These are phyloP conservation scores for Ottelia alismoides DNA, from an alignment of 106 monocot species.

Conservation along the genomic window DNA sequence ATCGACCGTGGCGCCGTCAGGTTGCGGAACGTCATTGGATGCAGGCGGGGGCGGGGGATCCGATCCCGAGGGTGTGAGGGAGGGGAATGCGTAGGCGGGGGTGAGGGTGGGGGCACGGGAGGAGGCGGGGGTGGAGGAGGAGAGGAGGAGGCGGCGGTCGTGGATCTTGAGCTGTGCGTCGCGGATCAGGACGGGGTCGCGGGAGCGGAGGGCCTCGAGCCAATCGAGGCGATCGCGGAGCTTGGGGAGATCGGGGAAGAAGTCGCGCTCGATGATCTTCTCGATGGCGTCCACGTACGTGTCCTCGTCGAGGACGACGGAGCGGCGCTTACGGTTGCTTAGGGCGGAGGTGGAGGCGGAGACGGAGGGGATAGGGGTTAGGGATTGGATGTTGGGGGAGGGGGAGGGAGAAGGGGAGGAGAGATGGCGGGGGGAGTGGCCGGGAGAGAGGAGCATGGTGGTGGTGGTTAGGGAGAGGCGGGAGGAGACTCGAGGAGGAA, in stretches of 20 bases:
- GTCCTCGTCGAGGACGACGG: constrained; percentile 58
- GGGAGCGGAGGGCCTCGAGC: constrained; percentile 76
- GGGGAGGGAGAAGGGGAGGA: not conserved
- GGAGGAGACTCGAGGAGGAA: too few relatives aligned
- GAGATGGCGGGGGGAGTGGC: constrained; percentile 8
- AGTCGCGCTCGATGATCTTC: constrained; percentile 91
- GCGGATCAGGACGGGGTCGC: constrained; percentile 78
- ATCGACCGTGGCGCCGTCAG: constrained; percentile 18
- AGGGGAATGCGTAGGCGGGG: constrained; percentile 16
- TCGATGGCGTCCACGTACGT: constrained; percentile 63
- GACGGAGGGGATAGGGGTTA: not conserved
- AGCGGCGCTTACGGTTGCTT: constrained; percentile 21
- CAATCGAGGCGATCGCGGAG: constrained; percentile 73
- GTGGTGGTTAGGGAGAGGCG: too few relatives aligned
- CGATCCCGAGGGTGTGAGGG: constrained; percentile 47
- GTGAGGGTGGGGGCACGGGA: constrained; percentile 15
- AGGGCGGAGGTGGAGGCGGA: constrained; percentile 1
- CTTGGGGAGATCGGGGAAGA: constrained; percentile 79
- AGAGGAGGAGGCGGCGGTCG: constrained; percentile 48
- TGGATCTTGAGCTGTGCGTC: constrained; percentile 94
- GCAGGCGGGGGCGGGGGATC: constrained; percentile 21
- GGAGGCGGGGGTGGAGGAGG: not conserved
- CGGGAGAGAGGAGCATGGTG: constrained; percentile 18
- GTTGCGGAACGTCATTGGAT: too few relatives aligned
- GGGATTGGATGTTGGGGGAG: constrained; percentile 4